Evolutionary conservation across 331 rosid species (phyloP), one percentile per base, ranked within the genome.

Genomic region (Pyrus hybrid): DNA sequence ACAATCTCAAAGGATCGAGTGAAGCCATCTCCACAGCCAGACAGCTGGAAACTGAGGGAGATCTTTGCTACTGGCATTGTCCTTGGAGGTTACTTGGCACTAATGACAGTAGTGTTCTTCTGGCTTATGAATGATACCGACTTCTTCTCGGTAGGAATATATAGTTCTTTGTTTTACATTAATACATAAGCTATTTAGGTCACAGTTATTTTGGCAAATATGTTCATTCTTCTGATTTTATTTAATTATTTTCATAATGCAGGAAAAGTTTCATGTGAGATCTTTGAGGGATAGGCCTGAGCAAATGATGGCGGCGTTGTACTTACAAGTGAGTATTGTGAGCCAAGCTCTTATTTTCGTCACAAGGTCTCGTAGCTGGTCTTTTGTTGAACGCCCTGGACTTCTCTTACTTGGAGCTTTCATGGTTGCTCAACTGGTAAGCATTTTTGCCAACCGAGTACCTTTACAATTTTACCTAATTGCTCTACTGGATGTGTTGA

Each of bases 331-430:
- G 76, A 94, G 99, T 86, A 94, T 94, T 78, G 84, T 94, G 37
- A 94, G 99, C 65, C 99, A 94, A 85, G 99, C 99, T 9, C 85
- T 94, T 20, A 94, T 94, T 77, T 94, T 94, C 32, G 99, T 94
- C 26, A 94, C 99, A 1, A 90, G 99, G 84, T 94, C 99, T 29
- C 97, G 99, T 66, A 85, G 99, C 90, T 94, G 96, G 96, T 94
- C 99, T 66, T 92, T 30, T 71, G 47, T 85, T 45, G 99, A 94
- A 81, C 96, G 97, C 73, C 99, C 99, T 3, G 97, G 99, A 61
- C 84, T 94, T 80, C 99, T 94, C 76, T 86, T 94, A 54, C 80
- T 94, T 26, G 16, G 92, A 32, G 99, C 99, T 72, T 94, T 94
- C 74, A 23, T 90, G 70, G 53, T 87, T 76, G 99, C 99, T 83